Evolutionary conservation across 2,329 filamentous ascomycete species (phyloP).

Genomic region (Pseudogymnoascus sp.): DNA sequence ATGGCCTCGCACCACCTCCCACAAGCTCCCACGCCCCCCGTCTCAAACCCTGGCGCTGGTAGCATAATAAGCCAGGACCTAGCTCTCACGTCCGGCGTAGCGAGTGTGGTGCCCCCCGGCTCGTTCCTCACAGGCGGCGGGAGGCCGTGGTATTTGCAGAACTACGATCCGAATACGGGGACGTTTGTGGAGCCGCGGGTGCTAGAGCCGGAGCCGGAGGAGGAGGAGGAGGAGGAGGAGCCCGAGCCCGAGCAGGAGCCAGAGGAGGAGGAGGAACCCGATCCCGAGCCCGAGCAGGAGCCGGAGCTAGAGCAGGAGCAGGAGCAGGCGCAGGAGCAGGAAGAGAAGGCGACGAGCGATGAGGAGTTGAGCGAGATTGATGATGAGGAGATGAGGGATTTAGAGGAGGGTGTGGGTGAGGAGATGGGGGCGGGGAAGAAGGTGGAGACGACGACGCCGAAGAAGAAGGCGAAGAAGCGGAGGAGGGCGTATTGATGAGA

Average conservation of each 20-base stretch:
- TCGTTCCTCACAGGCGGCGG: slow-evolving; percentile 61
- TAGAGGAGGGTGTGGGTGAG: slow-evolving; percentile 34
- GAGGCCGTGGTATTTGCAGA: slow-evolving; percentile 78
- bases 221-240: not conserved
- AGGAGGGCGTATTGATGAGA: slow-evolving; percentile 14
- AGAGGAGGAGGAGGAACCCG: slow-evolving; percentile 29
- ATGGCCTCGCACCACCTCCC: slow-evolving; percentile 17
- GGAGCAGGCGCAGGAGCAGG: slow-evolving; percentile 65
- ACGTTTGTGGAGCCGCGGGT: not conserved
- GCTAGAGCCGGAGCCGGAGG: not conserved
- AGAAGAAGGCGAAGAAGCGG: slow-evolving; percentile 15
- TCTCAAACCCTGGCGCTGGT: slow-evolving; percentile 43
- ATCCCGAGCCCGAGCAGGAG: not conserved
- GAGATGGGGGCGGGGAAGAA: slow-evolving; percentile 11
- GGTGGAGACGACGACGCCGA: slow-evolving; percentile 1
- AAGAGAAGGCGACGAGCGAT: slow-evolving; percentile 59
- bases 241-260: slow-evolving; percentile 23
- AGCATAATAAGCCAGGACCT: slow-evolving; percentile 14
- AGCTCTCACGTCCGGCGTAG: slow-evolving; percentile 12
- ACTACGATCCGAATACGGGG: slow-evolving; percentile 54
- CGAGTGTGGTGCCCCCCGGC: slow-evolving; percentile 27
- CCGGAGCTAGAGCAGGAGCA: slow-evolving; percentile 71
- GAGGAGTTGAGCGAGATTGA: slow-evolving; percentile 89
- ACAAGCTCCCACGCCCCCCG: slow-evolving; percentile 57
- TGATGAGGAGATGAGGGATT: slow-evolving; percentile 75